These are phyloP conservation scores for Papilionanthe hybrid DNA, from an alignment of 116 monocot species.

Conservation along the genomic window DNA sequence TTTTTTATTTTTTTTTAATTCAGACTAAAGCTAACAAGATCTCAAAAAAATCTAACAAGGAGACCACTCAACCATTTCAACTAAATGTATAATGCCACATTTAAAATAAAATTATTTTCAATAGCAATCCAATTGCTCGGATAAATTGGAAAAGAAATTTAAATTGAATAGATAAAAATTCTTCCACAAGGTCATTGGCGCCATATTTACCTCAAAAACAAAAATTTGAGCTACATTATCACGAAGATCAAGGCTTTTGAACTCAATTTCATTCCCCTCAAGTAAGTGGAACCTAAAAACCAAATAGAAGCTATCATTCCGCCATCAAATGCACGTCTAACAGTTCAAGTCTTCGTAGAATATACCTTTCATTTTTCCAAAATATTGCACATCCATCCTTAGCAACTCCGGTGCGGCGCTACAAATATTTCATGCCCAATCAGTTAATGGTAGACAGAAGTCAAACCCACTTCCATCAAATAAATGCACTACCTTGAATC, in stretches of 20 bases:
- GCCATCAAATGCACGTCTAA: not conserved
- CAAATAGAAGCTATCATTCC: not conserved
- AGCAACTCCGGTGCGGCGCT: constrained; percentile 52
- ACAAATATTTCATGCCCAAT: not conserved
- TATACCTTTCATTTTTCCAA: constrained; percentile 61
- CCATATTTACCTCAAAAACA: constrained; percentile 43
- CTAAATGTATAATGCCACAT: not conserved
- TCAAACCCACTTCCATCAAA: not conserved
- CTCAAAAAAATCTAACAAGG: not conserved
- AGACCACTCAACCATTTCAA: not conserved
- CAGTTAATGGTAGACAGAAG: not conserved
- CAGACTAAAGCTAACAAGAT: not conserved
- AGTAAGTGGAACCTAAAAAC: constrained; percentile 39
- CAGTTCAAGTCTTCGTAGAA: not conserved
- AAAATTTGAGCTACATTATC: constrained; percentile 55
- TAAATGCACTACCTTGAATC: constrained; percentile 38
- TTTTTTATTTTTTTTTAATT: not conserved
- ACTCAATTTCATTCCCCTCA: constrained; percentile 42
- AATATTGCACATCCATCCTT: constrained; percentile 71
- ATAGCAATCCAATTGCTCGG: not conserved
- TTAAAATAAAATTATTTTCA: not conserved
- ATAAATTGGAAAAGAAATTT: not conserved
- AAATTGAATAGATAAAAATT: not conserved
- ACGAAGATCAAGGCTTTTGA: constrained; percentile 31
- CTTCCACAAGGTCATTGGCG: not conserved